Percentiles rank a stretch among this genome's conserved stretches.
phyloP scores from a whole-genome alignment of 83 land plant species.

The Picea abies region DNA sequence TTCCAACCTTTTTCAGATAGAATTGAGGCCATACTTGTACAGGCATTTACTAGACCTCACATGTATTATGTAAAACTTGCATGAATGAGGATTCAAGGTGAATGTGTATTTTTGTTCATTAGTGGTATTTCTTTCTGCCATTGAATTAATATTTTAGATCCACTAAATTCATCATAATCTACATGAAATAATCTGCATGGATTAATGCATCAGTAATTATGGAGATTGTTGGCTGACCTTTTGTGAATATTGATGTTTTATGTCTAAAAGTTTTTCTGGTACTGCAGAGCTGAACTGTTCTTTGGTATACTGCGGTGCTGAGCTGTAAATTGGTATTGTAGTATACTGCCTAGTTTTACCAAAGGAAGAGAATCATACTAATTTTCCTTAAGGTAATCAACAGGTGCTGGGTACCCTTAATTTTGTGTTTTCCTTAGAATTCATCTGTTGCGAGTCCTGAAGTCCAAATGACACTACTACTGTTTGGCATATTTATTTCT shows the following conservation, averaged over 20 bases:
- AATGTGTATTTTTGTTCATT: constrained; percentile 7
- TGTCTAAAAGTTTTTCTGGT: background rate
- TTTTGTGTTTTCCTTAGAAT: background rate
- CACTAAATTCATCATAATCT: constrained; percentile 1
- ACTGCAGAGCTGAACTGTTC: background rate
- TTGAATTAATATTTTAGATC: constrained; percentile 3
- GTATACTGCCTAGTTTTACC: background rate
- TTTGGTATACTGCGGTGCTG: background rate
- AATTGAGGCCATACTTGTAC: constrained; percentile 1
- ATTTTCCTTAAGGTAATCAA: background rate
- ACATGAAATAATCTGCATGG: constrained; percentile 6
- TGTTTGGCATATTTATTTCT: background rate
- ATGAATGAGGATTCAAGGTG: background rate
- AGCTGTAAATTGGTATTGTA: background rate
- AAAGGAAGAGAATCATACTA: background rate
- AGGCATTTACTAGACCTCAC: constrained; percentile 2
- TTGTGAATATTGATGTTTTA: background rate
- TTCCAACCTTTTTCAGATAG: background rate
- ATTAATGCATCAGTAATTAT: background rate
- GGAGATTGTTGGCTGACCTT: background rate
- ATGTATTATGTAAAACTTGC: constrained; percentile 3
- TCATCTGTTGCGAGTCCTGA: background rate
- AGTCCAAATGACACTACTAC: background rate
- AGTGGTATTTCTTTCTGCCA: background rate
- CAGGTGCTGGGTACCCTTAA: background rate